phyloP scores from a whole-genome alignment of 1,284 basidiomycete species.

The Puccinia novopanici region DNA sequence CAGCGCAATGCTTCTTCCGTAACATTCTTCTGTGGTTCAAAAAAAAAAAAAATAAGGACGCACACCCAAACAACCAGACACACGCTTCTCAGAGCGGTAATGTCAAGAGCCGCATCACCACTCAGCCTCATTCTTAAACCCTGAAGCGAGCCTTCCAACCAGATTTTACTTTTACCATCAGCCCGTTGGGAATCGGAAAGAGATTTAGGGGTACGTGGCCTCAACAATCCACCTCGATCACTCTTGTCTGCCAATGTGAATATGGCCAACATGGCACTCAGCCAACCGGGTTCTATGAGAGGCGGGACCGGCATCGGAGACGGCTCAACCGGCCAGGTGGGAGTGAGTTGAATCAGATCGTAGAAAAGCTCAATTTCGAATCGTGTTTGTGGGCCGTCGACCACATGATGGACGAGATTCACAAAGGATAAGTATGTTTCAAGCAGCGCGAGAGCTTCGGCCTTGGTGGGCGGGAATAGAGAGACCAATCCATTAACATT shows the following conservation, averaged over 20 bases:
- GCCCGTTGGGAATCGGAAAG: conserved; percentile 22
- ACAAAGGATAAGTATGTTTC: conserved; percentile 42
- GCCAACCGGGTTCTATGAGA: conserved; percentile 43
- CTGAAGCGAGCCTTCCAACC: conserved; percentile 41
- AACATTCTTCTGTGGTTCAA: not conserved
- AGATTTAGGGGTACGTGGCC: not conserved
- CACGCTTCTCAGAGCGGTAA: conserved; percentile 33
- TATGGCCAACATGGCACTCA: conserved; percentile 45
- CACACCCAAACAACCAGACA: conserved; percentile 50
- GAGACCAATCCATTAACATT: conserved; percentile 21
- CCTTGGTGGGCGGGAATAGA: conserved; percentile 40
- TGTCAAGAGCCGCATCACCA: conserved; percentile 23
- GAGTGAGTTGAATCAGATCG: conserved; percentile 9
- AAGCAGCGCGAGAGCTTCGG: conserved; percentile 34
- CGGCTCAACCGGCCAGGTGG: not conserved
- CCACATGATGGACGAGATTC: conserved; percentile 46
- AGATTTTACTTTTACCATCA: conserved; percentile 25
- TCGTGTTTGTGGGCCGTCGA: conserved; percentile 46
- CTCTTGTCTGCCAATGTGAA: conserved; percentile 42
- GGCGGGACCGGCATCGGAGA: conserved; percentile 41
- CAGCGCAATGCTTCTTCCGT: not conserved
- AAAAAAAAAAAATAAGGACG: not conserved
- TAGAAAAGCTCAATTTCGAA: conserved; percentile 47
- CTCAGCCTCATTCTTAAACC: conserved; percentile 36
- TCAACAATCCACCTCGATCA: conserved; percentile 14